Conservation (phyloP, 2,329 filamentous ascomycete species). For the Septoria linicola region DNA sequence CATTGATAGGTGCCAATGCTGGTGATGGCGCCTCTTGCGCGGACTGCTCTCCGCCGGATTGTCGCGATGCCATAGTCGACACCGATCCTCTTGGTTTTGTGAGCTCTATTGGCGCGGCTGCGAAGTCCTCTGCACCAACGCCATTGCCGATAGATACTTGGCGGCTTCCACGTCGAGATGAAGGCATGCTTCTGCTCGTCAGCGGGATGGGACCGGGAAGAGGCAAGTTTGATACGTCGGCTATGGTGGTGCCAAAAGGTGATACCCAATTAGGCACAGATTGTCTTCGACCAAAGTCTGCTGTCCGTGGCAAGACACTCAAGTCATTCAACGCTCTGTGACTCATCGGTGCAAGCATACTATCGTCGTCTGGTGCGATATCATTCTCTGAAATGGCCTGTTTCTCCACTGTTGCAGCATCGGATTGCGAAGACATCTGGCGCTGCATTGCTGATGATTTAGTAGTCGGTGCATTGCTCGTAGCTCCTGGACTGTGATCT, state of each 20-base stretch:
- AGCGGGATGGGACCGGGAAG: conserved; percentile 8
- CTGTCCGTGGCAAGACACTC: conserved; percentile 4
- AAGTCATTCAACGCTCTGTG: not conserved
- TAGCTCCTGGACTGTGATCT: conserved; percentile 10
- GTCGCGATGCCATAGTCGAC: conserved; percentile 24
- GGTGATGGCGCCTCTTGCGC: conserved; percentile 18
- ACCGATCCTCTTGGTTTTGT: conserved; percentile 27
- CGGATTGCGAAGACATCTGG: conserved; percentile 17
- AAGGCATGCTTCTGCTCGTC: conserved; percentile 25
- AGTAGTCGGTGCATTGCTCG: conserved; percentile 3
- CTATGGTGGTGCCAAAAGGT: conserved; percentile 21
- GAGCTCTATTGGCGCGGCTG: conserved; percentile 14
- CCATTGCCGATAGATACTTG: conserved; percentile 23
- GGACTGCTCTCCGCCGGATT: conserved; percentile 20
- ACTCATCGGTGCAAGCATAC: not conserved
- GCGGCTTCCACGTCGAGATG: conserved; percentile 33
- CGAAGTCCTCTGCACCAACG: conserved; percentile 32
- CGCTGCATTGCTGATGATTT: conserved; percentile 12
- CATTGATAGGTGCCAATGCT: conserved; percentile 28
- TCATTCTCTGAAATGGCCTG: conserved; percentile 16
- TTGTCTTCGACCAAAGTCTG: conserved; percentile 19
- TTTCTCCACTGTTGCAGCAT: conserved; percentile 24
- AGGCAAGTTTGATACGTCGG: conserved; percentile 4
- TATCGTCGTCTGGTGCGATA: conserved; percentile 30
- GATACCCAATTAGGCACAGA: conserved; percentile 27